Conservation (phyloP, 805 yeast species). For the Zygotorulaspora danielsina region DNA sequence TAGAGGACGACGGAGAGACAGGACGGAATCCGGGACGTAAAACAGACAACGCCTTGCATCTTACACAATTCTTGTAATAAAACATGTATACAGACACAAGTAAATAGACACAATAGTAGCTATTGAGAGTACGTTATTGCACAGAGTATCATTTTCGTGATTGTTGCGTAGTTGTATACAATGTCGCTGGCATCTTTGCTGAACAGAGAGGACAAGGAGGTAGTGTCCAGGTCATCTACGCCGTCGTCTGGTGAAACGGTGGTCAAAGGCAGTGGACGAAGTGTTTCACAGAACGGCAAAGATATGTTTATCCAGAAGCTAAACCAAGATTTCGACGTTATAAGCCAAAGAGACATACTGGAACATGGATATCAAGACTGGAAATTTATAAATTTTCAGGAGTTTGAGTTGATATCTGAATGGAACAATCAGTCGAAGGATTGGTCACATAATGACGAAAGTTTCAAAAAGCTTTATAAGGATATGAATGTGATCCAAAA, state of each 20-base stretch:
- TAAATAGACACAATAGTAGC: not conserved
- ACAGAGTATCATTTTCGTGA: too few species aligned
- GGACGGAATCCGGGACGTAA: not conserved
- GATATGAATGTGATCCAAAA: conserved; percentile 20
- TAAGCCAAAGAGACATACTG: conserved; percentile 24
- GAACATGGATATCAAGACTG: conserved; percentile 34
- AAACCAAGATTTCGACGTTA: conserved; percentile 20
- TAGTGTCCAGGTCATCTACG: conserved; percentile 6
- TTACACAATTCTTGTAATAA: conserved; percentile 1
- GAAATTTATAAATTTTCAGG: conserved; percentile 35
- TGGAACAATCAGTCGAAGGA: conserved; percentile 33
- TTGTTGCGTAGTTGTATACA: conserved; percentile 1
- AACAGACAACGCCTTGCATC: not conserved
- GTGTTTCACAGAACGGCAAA: conserved; percentile 1
- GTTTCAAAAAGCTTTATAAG: conserved; percentile 18
- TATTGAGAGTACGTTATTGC: not conserved
- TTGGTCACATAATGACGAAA: conserved; percentile 18
- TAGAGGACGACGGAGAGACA: conserved; percentile 4
- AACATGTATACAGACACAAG: not conserved
- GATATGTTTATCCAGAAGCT: conserved; percentile 15
- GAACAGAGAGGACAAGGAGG: conserved; percentile 28
- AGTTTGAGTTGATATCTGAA: conserved; percentile 36
- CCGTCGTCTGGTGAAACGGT: conserved; percentile 1
- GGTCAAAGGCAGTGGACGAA: conserved; percentile 5
- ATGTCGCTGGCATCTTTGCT: conserved; percentile 33